Percentiles rank a stretch among this genome's conserved stretches.
Conservation (phyloP, 2,329 filamentous ascomycete species). For the Cladosporium sp. region DNA sequence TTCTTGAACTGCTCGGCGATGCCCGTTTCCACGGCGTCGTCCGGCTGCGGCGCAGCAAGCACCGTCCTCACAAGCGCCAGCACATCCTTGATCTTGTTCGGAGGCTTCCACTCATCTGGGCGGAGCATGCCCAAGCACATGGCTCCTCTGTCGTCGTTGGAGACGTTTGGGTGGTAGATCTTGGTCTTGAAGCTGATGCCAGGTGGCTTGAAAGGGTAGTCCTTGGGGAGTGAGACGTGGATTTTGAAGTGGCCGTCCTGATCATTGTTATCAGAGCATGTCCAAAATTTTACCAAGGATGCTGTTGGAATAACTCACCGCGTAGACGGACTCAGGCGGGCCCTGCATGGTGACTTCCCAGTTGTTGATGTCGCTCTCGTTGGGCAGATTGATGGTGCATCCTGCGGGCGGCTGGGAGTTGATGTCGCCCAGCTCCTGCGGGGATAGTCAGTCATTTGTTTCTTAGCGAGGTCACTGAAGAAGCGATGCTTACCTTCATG, state of each 20-base stretch:
- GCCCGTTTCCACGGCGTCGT: constrained; percentile 79
- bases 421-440: constrained; percentile 58
- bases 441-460: constrained; percentile 8
- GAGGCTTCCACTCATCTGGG: constrained; percentile 86
- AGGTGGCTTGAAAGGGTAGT: constrained; percentile 89
- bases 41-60: constrained; percentile 73
- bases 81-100: constrained; percentile 67
- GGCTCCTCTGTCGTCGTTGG: constrained; percentile 75
- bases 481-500: constrained; percentile 24
- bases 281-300: background rate
- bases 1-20: constrained; percentile 80
- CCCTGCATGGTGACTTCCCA: constrained; percentile 65
- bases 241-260: constrained; percentile 70
- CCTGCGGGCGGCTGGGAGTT: constrained; percentile 50
- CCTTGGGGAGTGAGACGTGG: constrained; percentile 63
- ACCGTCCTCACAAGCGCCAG: constrained; percentile 70
- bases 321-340: constrained; percentile 58
- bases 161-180: constrained; percentile 93
- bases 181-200: constrained; percentile 74
- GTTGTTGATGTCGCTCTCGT: constrained; percentile 60
- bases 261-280: constrained; percentile 4
- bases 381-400: constrained; percentile 50
- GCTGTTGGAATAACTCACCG: constrained; percentile 42
- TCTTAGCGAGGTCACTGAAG: background rate
- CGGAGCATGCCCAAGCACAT: constrained; percentile 84